Conservation (phyloP, 306 rosid species). For the Castanea sativa region DNA sequence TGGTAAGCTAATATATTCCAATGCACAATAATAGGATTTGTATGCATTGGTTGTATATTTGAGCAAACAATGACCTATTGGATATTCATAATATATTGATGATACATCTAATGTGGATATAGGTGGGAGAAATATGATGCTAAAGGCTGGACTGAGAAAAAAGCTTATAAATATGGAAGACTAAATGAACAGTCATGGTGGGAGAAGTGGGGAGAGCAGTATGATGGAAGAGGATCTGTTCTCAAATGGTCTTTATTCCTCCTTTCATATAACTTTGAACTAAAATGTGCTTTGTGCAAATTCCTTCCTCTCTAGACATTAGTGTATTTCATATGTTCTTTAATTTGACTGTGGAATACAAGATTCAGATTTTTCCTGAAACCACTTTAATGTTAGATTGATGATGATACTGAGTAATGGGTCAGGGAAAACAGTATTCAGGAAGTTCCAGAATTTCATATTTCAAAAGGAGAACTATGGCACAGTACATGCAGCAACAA, state of each 20-base stretch:
- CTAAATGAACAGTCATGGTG: conserved; percentile 98
- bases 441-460: neutral
- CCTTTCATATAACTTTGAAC: conserved; percentile 8
- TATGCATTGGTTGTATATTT: neutral
- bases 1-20: conserved; percentile 56
- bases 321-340: neutral
- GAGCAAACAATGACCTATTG: neutral
- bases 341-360: neutral
- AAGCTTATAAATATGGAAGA: conserved; percentile 95
- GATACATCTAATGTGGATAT: conserved; percentile 26
- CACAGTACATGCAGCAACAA: neutral
- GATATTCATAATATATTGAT: conserved; percentile 11
- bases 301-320: conserved; percentile 6
- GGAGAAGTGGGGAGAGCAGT: conserved; percentile 99
- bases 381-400: neutral
- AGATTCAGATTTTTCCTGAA: neutral
- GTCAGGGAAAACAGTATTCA: too few species aligned
- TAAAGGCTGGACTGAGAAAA: conserved; percentile 98
- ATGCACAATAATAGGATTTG: neutral
- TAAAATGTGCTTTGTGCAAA: conserved; percentile 11
- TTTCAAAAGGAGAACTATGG: neutral
- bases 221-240: conserved; percentile 96
- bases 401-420: neutral
- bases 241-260: conserved; percentile 74
- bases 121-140: conserved; percentile 99